Evolutionary conservation across 2,329 filamentous ascomycete genomes (phyloP), one percentile per base, ranked within the genome.

Genomic region (Colletotrichum destructivum): DNA sequence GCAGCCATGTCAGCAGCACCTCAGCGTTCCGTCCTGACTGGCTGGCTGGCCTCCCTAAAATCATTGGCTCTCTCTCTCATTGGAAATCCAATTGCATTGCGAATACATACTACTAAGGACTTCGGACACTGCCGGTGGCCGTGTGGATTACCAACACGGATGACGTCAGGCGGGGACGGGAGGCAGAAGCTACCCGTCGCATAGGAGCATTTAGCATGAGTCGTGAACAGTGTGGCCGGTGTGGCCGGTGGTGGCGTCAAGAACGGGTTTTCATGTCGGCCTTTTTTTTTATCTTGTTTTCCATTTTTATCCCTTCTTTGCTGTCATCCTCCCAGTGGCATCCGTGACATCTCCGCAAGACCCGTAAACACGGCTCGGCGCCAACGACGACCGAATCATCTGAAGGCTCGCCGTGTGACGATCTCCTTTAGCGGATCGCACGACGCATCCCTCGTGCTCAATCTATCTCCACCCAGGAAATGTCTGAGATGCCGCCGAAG

Each of bases 351-450:
- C n/a, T 42, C 47, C 16, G 31, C 4, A 51, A 16, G 12, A 11
- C 23, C 63, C 57, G 63, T 62, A 52, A 57, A 52, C 57, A 67
- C 63, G 63, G 57, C 38, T 9, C 23, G 60, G 60, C 63, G 35
- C 13, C 69, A 63, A 38, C 9, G 21, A 23, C 38, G 9, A 57
- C 21, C 35, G 15, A 31, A 40, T 18, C 44, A 62, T 26, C 31
- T 51, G 60, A 49, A n/a, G 13, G 21, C 35, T 62, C 35, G 52
- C 54, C 52, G 59, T 42, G 31, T 52, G 47, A 46, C 44, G 64
- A 71, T 68, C 64, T 54, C 65, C 59, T 69, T 63, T 59, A 69
- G 21, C 54, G 60, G 44, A 55, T 51, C 44, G 42, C 12, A 26
- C 44, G 42, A 21, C 26, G 31, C 46, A 35, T 61, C 59, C 15